Conservation (phyloP, 106 monocot species). For the Phalaenopsis equestris region DNA sequence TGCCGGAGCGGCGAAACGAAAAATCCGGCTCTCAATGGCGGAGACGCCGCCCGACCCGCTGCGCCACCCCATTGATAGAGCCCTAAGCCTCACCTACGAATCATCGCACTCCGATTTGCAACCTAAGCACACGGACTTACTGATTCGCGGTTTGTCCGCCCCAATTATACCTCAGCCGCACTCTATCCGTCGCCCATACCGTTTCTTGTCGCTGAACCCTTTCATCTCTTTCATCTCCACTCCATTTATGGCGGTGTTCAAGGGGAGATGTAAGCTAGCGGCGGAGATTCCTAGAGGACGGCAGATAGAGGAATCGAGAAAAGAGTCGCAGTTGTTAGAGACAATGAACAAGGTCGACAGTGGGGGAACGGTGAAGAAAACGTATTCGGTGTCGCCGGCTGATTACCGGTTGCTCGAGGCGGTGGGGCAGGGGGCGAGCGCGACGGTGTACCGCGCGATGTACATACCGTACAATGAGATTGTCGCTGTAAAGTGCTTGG, state of each 20-base stretch:
- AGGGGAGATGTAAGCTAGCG: not conserved
- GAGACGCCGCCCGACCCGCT: not conserved
- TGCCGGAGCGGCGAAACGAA: not conserved
- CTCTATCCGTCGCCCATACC: not conserved
- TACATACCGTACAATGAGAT: slow-evolving; percentile 59
- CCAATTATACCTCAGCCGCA: not conserved
- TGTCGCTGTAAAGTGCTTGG: slow-evolving; percentile 90
- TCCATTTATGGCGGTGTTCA: not conserved
- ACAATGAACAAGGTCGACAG: not conserved
- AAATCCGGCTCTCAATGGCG: not conserved
- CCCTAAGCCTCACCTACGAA: not conserved
- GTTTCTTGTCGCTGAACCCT: not conserved
- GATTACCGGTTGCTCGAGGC: slow-evolving; percentile 79
- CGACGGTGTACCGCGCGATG: slow-evolving; percentile 77
- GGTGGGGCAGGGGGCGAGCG: slow-evolving; percentile 86
- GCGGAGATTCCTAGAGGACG: not conserved
- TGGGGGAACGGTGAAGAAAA: slow-evolving; percentile 11
- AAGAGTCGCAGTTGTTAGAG: not conserved
- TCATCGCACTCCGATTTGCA: not conserved
- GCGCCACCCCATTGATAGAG: not conserved
- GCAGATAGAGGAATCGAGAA: not conserved
- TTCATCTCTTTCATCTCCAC: not conserved
- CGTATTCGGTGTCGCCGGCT: slow-evolving; percentile 40
- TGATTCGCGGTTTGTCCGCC: not conserved
- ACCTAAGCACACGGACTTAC: not conserved